Base-by-base conservation (phyloP, 108 stramenopile species). In the Nitzschia palea region DNA sequence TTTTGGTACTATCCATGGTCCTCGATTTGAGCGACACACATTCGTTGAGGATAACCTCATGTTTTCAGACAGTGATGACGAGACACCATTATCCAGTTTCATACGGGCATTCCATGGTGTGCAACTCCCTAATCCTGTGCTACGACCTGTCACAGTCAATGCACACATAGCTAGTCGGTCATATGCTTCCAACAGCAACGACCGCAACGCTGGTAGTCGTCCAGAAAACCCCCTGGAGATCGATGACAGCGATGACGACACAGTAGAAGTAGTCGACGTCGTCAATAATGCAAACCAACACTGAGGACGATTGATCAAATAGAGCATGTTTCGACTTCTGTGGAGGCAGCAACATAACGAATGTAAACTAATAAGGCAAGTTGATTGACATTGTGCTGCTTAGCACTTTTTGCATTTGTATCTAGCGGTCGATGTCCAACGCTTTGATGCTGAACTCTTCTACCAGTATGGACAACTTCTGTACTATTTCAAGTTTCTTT, bases 141-240 rank as follows among this genome's bases (percentile, higher is more conserved):
- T 62, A n/a, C 71, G 52, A 12, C 71, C 71, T 26, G 22, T 73
- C 30, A 18, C 48, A 28, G 35, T 71, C 26, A 34, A 45, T 15
- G 56, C 56, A n/a, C 44, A 28, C 23, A 15, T 43, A 23, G 32
- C 50, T n/a, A 44, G 53, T 4, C 37, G 81, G 15, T 78, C 81
- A 5, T 75, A 71, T 58, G 81, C 81, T 8, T 40, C 53, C 36
- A 83, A 83, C 47, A 64, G 43, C 18, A 58, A 69, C 55, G 81
- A 78, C 55, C 27, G 48, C 15, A 71, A 34, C 23, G 81, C 81
- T 14, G 81, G 81, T 37, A 59, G 55, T 12, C 37, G 63, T 25
- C 45, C 65, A 5, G 66, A 77, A 27, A 83, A 83, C 71, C 76
- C 81, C 15, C 63, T 83, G 28, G 72, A 70, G 54, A 78, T 83